Evolutionary conservation across 257 asterid species (phyloP), one percentile per base, ranked within the genome.

Genomic region (Thymus mandschuricus): DNA sequence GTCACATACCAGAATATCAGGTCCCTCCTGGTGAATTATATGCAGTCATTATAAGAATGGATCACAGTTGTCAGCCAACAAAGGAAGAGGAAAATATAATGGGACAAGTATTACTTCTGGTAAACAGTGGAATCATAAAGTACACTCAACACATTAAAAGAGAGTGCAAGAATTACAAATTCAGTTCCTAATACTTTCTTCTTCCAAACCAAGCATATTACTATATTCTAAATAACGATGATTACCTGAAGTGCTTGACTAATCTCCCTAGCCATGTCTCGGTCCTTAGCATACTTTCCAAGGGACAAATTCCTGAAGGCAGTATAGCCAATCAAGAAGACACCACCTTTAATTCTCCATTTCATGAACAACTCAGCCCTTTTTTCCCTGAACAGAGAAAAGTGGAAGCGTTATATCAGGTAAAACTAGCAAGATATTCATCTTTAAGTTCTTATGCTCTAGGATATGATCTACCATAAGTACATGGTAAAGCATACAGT

Each of bases 1-100:
- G 65, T 94, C 99, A 70, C 99, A 94, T 60, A 94, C 91, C 57
- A 94, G 96, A 72, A 94, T 91, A 85, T 94, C 98, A 15, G 98
- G 99, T 81, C 97, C 98, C 35, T 87, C 93, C 99, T 94, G 85
- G 62, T 71, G 81, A 70, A 38, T 66, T 56, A 29, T 60, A 63
- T 69, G 70, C 10, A 68, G 34, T 40, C 55, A 34, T 60, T 74
- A 79, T 56, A 66, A 70, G 66, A 64, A 27, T 49, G 71, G 64
- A 71, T 10, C 31, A 64, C 56, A 44, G 49, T 44, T 44, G 49
- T 44, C 49, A 9, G 9, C 49, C 12, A 44, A 7, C 9, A 44
- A 44, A 44, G 12, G 9, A 44, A 9, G 3, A 38, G 12, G 13
- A 8, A 44, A 10, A 44, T 8, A 38, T 38, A 38, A 38, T 38